Evolutionary conservation across 2,329 filamentous ascomycete genomes (phyloP).

Genomic region (Alternaria novae-zelandiae): DNA sequence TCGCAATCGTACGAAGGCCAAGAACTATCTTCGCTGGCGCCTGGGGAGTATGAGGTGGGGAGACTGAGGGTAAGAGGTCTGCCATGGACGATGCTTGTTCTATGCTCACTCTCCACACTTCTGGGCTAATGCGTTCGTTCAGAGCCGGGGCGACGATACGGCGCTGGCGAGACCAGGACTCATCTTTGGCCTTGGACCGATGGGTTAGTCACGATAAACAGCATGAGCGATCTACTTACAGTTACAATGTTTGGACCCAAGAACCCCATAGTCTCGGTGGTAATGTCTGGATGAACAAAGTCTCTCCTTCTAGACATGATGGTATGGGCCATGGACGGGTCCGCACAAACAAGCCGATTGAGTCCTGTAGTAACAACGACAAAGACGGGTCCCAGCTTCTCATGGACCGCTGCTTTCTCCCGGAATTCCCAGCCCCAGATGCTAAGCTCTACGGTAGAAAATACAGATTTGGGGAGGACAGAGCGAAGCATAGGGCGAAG

Average conservation of each 20-base stretch:
- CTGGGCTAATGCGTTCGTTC: slow-evolving; percentile 17
- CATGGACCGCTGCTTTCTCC: slow-evolving; percentile 10
- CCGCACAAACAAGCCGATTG: slow-evolving; percentile 6
- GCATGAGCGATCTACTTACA: background rate
- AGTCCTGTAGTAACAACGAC: slow-evolving; percentile 20
- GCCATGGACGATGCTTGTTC: slow-evolving; percentile 9
- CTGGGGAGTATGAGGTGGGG: background rate
- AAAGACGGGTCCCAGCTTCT: slow-evolving; percentile 20
- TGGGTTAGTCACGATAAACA: background rate
- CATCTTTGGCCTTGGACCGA: background rate
- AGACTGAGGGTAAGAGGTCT: background rate
- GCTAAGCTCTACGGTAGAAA: background rate
- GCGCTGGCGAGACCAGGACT: slow-evolving; percentile 16
- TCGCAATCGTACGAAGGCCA: slow-evolving; percentile 6
- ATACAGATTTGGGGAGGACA: background rate
- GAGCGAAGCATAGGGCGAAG: background rate
- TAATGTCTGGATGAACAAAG: slow-evolving; percentile 4
- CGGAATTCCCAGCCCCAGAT: slow-evolving; percentile 24
- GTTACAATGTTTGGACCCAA: background rate
- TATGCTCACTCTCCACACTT: slow-evolving; percentile 12
- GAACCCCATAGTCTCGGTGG: background rate
- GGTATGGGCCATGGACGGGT: slow-evolving; percentile 1
- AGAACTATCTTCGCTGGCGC: background rate
- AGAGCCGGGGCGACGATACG: slow-evolving; percentile 16
- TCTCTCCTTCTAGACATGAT: slow-evolving; percentile 4